Evolutionary conservation across 352 stramenopile species (phyloP), one percentile per base, ranked within the genome.

Genomic region (Pythium phragmiticola): DNA sequence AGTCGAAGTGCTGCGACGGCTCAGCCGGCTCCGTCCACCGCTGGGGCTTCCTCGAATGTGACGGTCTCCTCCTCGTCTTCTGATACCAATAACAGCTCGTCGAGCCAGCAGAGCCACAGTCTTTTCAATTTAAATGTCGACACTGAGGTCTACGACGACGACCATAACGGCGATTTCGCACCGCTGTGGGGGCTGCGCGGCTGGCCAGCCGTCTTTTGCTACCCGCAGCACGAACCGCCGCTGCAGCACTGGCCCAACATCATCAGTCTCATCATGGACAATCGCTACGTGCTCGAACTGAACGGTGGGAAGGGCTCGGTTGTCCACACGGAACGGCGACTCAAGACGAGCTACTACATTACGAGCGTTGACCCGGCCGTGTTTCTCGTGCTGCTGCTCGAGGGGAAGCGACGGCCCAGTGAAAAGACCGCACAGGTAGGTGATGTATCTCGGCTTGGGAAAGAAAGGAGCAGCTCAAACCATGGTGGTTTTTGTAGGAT

Each of bases 191-290:
- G 85, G 0, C 67, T 94, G 46, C 70, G 83, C n/a, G 80, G 78
- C 23, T 94, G 82, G 81, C 86, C 87, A 14, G 84, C 85, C 26
- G 79, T 96, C 11, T 94, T 94, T 54, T 90, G 80, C 58, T 95
- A 92, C 52, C 87, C 87, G 13, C 78, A 81, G 59, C 61, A 70
- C 17, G 76, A 87, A 12, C 68, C 75, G 2, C 81, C 82, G 21
- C 63, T 88, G 48, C 66, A 86, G 59, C 87, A 96, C 65, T 96
- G 85, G 85, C 87, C 87, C 2, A 96, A 96, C 49, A 78, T 96
- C 16, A 73, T 96, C 52, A 94, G 84, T 63, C 74, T 96, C 26
- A 89, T 96, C 56, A 90, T 91, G 86, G 85, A 96, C 71, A 91
- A 87, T 63, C 77, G 79, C 33, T 63, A 66, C 17, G 72, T 70